Conservation (phyloP, 495 filamentous ascomycete species). For the Aspergillus saccharolyticus region DNA sequence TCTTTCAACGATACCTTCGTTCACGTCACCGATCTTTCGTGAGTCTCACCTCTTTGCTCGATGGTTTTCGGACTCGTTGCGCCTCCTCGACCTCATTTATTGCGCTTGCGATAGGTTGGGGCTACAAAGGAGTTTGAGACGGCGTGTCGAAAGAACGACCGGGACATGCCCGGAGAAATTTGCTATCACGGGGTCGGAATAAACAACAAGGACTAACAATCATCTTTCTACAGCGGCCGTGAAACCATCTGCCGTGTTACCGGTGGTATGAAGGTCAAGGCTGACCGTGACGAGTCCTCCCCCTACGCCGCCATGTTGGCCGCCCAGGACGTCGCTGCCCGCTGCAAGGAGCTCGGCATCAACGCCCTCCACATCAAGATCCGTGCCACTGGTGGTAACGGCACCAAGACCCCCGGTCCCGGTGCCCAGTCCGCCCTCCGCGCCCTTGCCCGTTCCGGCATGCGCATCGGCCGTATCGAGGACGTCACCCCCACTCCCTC, state of each 20-base stretch:
- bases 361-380: conserved; percentile 99
- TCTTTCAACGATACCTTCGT: conserved; percentile 99
- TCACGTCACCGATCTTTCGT: conserved; percentile 98
- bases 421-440: conserved; percentile 98
- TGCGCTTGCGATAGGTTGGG: neutral
- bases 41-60: conserved; percentile 39
- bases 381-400: conserved; percentile 97
- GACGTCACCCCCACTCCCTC: conserved; percentile 98
- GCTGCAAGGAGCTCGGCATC: conserved; percentile 99
- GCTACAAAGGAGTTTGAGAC: neutral
- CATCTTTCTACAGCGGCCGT: conserved; percentile 70
- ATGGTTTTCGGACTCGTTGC: neutral
- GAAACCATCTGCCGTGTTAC: conserved; percentile 99
- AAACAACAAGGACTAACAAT: conserved; percentile 53
- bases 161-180: neutral
- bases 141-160: conserved; percentile 1
- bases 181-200: neutral
- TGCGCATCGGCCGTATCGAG: conserved; percentile 99
- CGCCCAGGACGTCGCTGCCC: conserved; percentile 83
- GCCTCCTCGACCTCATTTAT: neutral
- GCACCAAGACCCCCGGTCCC: conserved; percentile 98
- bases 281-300: conserved; percentile 98
- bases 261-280: conserved; percentile 99
- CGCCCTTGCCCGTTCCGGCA: conserved; percentile 94
- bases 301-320: conserved; percentile 99